A percentile compares a stretch with the other conserved stretches of the same genome.
Conservation (phyloP, 768 basidiomycete species). For the Trametes gibbosa region DNA sequence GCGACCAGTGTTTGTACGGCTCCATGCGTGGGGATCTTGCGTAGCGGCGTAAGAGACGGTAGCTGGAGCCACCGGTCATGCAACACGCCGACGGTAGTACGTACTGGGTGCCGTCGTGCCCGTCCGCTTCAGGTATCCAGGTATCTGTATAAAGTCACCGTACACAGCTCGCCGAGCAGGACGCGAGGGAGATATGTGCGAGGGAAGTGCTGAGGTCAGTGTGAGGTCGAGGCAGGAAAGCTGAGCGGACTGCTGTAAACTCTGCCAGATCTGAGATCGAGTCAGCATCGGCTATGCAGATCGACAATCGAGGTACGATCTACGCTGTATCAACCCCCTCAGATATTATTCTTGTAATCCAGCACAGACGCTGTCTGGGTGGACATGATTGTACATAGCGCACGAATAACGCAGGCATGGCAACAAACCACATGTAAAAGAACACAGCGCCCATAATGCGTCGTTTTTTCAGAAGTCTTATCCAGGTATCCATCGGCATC, state of each 20-base stretch:
- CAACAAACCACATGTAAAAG: too few species aligned
- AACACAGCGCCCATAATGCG: neutral
- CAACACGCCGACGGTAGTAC: conserved; percentile 6
- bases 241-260: neutral
- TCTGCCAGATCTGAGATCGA: neutral
- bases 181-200: too few species aligned
- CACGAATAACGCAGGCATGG: too few species aligned
- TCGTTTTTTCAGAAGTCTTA: neutral
- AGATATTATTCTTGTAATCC: too few species aligned
- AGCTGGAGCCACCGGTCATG: conserved; percentile 36
- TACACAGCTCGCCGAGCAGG: too few species aligned
- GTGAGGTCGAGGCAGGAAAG: too few species aligned
- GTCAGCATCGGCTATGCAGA: neutral
- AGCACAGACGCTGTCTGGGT: too few species aligned
- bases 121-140: too few species aligned
- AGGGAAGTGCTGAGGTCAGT: too few species aligned
- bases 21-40: conserved; percentile 34
- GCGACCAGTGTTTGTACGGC: conserved; percentile 54
- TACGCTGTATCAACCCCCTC: too few species aligned
- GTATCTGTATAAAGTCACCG: too few species aligned
- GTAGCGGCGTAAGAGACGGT: conserved; percentile 26
- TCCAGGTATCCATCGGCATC: conserved; percentile 9
- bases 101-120: neutral
- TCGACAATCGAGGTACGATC: neutral
- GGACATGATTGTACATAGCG: too few species aligned